These are phyloP conservation scores for Dillenia suffruticosa DNA, from an alignment of 164 flowering plant species.

Conservation along the genomic window DNA sequence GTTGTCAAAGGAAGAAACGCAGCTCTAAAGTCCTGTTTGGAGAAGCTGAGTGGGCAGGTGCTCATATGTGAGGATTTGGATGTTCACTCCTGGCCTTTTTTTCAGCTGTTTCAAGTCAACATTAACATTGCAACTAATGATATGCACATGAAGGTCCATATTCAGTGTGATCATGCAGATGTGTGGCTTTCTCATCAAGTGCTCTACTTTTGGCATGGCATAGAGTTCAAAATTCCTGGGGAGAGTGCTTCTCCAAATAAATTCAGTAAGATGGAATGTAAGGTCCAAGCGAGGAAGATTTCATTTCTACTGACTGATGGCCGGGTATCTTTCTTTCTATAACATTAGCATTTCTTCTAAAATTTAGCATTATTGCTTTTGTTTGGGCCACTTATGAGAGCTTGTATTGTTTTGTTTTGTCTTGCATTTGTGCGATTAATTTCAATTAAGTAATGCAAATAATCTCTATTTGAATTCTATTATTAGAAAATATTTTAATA, in stretches of 20 bases:
- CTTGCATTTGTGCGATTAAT: too few relatives aligned
- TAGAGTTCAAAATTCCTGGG: slow-evolving; percentile 28
- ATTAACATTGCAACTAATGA: slow-evolving; percentile 33
- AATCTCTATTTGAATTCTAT: too few relatives aligned
- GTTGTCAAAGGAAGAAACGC: slow-evolving; percentile 19
- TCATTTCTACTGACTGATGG: slow-evolving; percentile 81
- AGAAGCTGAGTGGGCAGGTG: slow-evolving; percentile 40
- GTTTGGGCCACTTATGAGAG: too few relatives aligned
- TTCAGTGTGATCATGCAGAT: slow-evolving; percentile 48
- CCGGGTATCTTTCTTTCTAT: slow-evolving; percentile 50
- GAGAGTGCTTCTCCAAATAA: slow-evolving; percentile 32
- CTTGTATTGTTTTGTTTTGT: too few relatives aligned
- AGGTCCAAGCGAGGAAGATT: slow-evolving; percentile 44
- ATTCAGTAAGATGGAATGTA: slow-evolving; percentile 21
- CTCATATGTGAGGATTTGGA: slow-evolving; percentile 25
- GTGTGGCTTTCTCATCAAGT: slow-evolving; percentile 61
- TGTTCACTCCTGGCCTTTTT: slow-evolving; percentile 51
- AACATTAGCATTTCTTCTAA: background rate
- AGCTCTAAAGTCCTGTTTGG: slow-evolving; percentile 34
- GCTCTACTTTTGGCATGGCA: slow-evolving; percentile 49
- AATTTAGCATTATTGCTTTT: too few relatives aligned
- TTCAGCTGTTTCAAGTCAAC: slow-evolving; percentile 42
- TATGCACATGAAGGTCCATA: slow-evolving; percentile 17
- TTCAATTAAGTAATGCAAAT: too few relatives aligned
- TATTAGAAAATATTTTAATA: too few relatives aligned